phyloP scores from a whole-genome alignment of 352 stramenopile species.

The Stramenopiles sp. region DNA sequence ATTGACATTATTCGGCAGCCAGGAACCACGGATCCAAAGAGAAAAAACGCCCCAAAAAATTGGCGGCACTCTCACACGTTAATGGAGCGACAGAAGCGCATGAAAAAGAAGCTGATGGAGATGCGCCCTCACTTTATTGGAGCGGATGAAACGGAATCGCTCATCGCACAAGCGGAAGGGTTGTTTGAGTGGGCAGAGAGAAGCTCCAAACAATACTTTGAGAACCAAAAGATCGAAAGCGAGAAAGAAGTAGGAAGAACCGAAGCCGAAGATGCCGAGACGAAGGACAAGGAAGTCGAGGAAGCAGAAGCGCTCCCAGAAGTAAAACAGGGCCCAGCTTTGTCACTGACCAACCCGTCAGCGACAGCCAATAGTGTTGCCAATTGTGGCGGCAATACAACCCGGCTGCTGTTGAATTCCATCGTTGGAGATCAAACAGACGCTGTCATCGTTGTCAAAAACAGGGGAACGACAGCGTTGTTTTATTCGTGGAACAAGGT shows the following conservation, averaged over 20 bases:
- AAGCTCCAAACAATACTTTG: slow-evolving; percentile 10
- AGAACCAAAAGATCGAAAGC: slow-evolving; percentile 22
- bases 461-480: too few relatives aligned
- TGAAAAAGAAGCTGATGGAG: slow-evolving; percentile 41
- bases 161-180: slow-evolving; percentile 36
- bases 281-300: slow-evolving; percentile 16
- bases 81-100: slow-evolving; percentile 35
- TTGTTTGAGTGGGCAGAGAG: slow-evolving; percentile 43
- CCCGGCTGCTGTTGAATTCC: slow-evolving; percentile 15
- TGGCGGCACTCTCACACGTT: slow-evolving; percentile 33
- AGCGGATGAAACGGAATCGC: slow-evolving; percentile 28
- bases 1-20: slow-evolving; percentile 23
- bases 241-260: slow-evolving; percentile 18
- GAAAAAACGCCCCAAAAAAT: slow-evolving; percentile 4
- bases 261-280: slow-evolving; percentile 14
- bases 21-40: neutral
- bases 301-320: slow-evolving; percentile 13
- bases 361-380: slow-evolving; percentile 29
- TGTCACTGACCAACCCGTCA: slow-evolving; percentile 31
- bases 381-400: slow-evolving; percentile 11
- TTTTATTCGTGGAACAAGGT: too few relatives aligned
- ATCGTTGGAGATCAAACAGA: slow-evolving; percentile 13
- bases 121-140: slow-evolving; percentile 42
- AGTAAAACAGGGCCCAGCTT: slow-evolving; percentile 24
- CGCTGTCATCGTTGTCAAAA: too few relatives aligned